Conservation (phyloP, 768 basidiomycete genomes). For the Macrolepiota albuminosa region DNA sequence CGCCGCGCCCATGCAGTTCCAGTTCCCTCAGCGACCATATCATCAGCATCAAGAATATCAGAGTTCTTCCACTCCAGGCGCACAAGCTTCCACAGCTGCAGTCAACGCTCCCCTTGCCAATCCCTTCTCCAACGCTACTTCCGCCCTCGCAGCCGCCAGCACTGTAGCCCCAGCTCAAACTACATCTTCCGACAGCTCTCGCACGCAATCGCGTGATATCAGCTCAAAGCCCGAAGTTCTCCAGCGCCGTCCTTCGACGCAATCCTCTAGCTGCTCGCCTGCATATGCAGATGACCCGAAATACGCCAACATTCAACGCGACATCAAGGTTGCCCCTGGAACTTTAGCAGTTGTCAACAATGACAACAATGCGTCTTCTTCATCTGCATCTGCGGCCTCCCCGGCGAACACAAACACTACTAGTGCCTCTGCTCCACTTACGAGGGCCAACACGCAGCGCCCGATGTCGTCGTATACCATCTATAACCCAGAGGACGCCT, state of each 20-base stretch:
- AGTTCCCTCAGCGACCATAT: constrained; percentile 11
- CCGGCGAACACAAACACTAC: neutral
- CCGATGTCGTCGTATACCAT: constrained; percentile 32
- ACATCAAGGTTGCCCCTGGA: constrained; percentile 12
- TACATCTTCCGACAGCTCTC: constrained; percentile 1
- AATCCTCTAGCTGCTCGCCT: constrained; percentile 4
- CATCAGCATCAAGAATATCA: constrained; percentile 2
- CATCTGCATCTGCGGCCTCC: neutral
- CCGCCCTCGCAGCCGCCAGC: constrained; percentile 9
- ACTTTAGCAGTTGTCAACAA: constrained; percentile 2
- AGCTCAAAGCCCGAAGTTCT: neutral
- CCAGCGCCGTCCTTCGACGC: constrained; percentile 12
- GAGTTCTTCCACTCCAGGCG: constrained; percentile 5
- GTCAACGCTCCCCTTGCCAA: neutral
- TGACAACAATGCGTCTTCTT: neutral
- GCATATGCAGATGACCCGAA: constrained; percentile 8
- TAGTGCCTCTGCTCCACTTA: neutral
- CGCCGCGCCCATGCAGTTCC: constrained; percentile 12
- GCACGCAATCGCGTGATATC: neutral
- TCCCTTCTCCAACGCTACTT: constrained; percentile 1
- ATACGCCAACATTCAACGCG: constrained; percentile 17
- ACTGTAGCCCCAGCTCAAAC: neutral
- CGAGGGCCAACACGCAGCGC: constrained; percentile 1
- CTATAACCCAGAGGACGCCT: constrained; percentile 65
- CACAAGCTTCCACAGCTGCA: neutral